Evolutionary conservation across 352 stramenopile species (phyloP), one percentile per base, ranked within the genome.

Genomic region (Thraustochytrium sp.): DNA sequence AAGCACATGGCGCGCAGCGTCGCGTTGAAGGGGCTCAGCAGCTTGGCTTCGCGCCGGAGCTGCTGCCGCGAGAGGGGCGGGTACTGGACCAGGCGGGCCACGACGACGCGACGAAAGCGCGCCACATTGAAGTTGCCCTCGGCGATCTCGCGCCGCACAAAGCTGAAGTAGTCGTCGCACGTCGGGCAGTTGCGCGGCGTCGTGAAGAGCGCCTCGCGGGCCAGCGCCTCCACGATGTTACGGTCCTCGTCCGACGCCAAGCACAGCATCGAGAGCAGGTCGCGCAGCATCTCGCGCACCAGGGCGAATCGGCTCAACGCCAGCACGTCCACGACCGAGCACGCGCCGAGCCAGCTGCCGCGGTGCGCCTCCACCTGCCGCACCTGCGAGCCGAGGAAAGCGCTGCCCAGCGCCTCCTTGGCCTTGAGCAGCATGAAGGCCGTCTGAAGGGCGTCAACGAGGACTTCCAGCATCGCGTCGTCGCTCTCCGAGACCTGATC

Each of bases 101-200:
- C 26, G 1, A 64, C 51, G 38, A 80, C 5, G 11, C 31, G 44
- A 3, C 44, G 4, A 16, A 80, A 80, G 21, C 31, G 18, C 23
- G 42, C 53, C 13, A 64, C 44, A 13, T 16, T 11, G 26, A 80
- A 80, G 13, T 65, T 26, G 53, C 68, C 46, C 13, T 21, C 11
- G 34, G 23, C 4, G 29, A 80, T 63, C 31, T 63, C 8, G n/a
- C 18, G 5, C 21, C 68, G 68, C 13, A 80, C 36, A 75, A 80
- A 80, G 18, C 0, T 11, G n/a, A 80, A 65, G 8, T 55, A 80
- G 51, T 80, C 68, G 42, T 80, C 68, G 51, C 68, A 80, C 38
- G 68, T 80, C 13, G 68, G 68, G 68, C 68, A 80, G 68, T 80
- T 80, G 1, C 51, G 29, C 18, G 68, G 68, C 23, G 26, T 63